Evolutionary conservation across 2,329 filamentous ascomycete species (phyloP).

Genomic region (Colletotrichum filicis): DNA sequence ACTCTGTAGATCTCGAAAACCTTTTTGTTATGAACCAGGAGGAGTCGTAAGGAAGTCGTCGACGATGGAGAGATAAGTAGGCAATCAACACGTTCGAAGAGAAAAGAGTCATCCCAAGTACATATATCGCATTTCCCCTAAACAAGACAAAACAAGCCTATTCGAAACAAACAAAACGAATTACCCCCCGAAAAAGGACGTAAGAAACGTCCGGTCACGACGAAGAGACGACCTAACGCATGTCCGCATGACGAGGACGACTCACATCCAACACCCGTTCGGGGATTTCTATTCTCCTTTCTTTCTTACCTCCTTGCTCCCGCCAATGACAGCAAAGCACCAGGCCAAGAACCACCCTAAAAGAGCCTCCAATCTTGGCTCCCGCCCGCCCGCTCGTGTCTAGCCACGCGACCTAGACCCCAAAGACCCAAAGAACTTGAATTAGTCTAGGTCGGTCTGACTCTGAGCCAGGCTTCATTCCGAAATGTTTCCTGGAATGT

Average conservation of each 20-base stretch:
- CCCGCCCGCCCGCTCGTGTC: conserved; percentile 12
- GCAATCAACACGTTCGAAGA: neutral
- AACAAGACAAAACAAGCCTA: neutral
- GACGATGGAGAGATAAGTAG: neutral
- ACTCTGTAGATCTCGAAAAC: neutral
- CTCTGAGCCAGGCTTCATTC: neutral
- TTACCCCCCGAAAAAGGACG: neutral
- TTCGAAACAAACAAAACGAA: neutral
- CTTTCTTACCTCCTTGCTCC: neutral
- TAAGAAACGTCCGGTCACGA: neutral
- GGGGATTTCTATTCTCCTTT: neutral
- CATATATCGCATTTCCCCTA: neutral
- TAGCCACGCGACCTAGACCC: neutral
- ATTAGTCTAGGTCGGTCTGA: neutral
- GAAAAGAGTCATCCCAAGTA: neutral
- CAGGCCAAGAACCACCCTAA: neutral
- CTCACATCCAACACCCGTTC: neutral
- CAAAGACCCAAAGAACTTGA: neutral
- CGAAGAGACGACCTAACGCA: neutral
- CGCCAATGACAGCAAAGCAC: neutral
- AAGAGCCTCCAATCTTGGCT: conserved; percentile 35
- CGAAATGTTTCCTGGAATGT: too few relatives aligned
- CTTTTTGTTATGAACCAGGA: neutral
- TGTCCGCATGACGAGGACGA: neutral
- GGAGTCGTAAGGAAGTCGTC: too few relatives aligned